Evolutionary conservation across 495 filamentous ascomycete species (phyloP).

Genomic region (Annulohypoxylon bovei): DNA sequence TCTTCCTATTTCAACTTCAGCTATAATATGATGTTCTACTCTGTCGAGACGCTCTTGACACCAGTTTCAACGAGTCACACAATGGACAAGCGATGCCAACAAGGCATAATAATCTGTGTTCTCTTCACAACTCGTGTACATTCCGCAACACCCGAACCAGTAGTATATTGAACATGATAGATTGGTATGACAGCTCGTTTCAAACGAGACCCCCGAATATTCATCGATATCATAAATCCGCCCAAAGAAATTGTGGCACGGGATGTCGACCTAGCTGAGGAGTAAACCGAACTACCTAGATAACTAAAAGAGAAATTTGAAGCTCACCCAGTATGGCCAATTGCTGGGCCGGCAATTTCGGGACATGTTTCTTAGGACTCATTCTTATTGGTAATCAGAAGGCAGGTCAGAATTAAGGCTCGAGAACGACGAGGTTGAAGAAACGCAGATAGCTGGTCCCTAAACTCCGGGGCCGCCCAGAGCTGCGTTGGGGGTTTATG

Average conservation of each 20-base stretch:
- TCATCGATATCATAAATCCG: slow-evolving; percentile 1
- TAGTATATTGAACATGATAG: slow-evolving; percentile 29
- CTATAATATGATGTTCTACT: slow-evolving; percentile 8
- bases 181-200: slow-evolving; percentile 14
- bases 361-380: slow-evolving; percentile 47
- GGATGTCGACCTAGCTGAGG: not conserved
- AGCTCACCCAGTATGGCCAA: slow-evolving; percentile 72
- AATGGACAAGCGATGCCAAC: slow-evolving; percentile 5
- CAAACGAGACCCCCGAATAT: not conserved
- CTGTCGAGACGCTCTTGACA: slow-evolving; percentile 28
- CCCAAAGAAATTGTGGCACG: not conserved
- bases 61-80: slow-evolving; percentile 41
- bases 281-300: not conserved
- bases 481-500: not conserved
- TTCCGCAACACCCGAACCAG: slow-evolving; percentile 1
- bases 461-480: not conserved
- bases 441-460: not conserved
- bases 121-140: not conserved
- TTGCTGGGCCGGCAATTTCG: slow-evolving; percentile 59
- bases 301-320: slow-evolving; percentile 12
- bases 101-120: not conserved
- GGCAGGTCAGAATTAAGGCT: not conserved
- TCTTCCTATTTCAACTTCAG: slow-evolving; percentile 2
- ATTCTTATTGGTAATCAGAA: slow-evolving; percentile 37
- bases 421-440: not conserved